A percentile compares a stretch with the other conserved stretches of the same genome.
Evolutionary conservation across 225 moss, liverwort and hornwort species (phyloP).

Genomic region (Rhytidiadelphus loreus): DNA sequence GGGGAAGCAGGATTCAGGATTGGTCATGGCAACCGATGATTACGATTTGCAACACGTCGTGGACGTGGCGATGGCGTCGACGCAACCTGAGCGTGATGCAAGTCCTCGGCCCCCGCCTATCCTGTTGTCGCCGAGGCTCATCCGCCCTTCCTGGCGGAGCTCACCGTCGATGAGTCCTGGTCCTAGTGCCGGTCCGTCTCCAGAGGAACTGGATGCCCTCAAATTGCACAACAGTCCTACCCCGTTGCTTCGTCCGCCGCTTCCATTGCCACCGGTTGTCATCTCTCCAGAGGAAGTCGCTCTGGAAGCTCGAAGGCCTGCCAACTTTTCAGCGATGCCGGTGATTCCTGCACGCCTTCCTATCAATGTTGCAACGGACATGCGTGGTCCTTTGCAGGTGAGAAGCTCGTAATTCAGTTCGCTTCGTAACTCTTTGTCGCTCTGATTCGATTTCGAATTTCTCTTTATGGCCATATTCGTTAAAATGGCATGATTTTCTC

Average conservation of each 20-base stretch:
- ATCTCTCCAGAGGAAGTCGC: not conserved
- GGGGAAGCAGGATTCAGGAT: not conserved
- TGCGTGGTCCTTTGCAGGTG: not conserved
- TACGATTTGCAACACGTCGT: constrained; percentile 24
- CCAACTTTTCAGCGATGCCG: not conserved
- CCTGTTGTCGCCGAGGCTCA: not conserved
- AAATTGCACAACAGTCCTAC: not conserved
- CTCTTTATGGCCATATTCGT: not conserved
- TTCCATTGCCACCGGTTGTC: not conserved
- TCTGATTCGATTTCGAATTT: not conserved
- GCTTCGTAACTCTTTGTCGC: not conserved
- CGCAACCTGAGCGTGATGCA: not conserved
- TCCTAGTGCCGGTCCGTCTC: not conserved
- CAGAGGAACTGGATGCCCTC: not conserved
- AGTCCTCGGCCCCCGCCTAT: not conserved
- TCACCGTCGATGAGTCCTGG: not conserved
- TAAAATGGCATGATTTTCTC: not conserved
- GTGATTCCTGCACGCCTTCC: not conserved
- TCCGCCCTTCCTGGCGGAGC: not conserved
- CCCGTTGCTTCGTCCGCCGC: not conserved
- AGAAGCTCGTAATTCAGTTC: not conserved
- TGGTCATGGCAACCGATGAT: not conserved
- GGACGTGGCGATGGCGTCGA: constrained; percentile 18
- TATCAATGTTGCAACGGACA: not conserved
- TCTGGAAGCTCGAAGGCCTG: not conserved